phyloP scores from a whole-genome alignment of 2,329 filamentous ascomycete genomes.

The Aspergillus fumigatus region DNA sequence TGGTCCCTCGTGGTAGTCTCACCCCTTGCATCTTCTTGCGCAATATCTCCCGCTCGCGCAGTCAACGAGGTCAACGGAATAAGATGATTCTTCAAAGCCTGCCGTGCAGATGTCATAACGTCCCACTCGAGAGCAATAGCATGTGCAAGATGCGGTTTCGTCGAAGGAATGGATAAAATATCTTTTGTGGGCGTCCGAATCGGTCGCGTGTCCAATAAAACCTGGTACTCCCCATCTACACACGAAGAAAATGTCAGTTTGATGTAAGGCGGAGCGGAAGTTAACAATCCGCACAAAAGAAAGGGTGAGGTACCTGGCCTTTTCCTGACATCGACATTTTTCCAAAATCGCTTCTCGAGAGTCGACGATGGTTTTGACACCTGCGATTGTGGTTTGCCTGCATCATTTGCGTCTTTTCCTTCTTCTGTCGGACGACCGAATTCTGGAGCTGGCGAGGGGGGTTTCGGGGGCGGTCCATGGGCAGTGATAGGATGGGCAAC shows the following conservation, averaged over 20 bases:
- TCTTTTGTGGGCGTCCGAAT: conserved; percentile 72
- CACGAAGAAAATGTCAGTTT: not conserved
- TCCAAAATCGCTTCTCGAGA: conserved; percentile 79
- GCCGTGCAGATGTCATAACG: conserved; percentile 70
- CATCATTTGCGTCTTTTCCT: conserved; percentile 32
- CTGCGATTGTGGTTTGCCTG: conserved; percentile 23
- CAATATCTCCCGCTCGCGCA: conserved; percentile 79
- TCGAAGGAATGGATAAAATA: conserved; percentile 65
- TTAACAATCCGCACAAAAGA: not conserved
- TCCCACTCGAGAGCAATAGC: conserved; percentile 95
- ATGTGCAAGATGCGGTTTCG: conserved; percentile 75
- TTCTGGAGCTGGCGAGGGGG: conserved; percentile 49
- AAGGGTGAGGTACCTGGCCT: conserved; percentile 51
- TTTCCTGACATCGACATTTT: conserved; percentile 68
- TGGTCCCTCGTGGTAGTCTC: conserved; percentile 53
- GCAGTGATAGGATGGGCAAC: conserved; percentile 56
- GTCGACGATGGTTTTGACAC: conserved; percentile 30
- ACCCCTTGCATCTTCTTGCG: conserved; percentile 57
- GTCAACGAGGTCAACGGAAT: conserved; percentile 85
- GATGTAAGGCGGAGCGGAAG: not conserved
- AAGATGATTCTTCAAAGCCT: conserved; percentile 79
- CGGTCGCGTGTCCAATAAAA: conserved; percentile 73
- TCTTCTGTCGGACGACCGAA: conserved; percentile 46
- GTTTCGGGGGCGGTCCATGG: conserved; percentile 56
- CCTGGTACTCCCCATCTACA: conserved; percentile 49